Conservation (phyloP, 176 grass and related monocot genomes). For the Triticum turgidum region DNA sequence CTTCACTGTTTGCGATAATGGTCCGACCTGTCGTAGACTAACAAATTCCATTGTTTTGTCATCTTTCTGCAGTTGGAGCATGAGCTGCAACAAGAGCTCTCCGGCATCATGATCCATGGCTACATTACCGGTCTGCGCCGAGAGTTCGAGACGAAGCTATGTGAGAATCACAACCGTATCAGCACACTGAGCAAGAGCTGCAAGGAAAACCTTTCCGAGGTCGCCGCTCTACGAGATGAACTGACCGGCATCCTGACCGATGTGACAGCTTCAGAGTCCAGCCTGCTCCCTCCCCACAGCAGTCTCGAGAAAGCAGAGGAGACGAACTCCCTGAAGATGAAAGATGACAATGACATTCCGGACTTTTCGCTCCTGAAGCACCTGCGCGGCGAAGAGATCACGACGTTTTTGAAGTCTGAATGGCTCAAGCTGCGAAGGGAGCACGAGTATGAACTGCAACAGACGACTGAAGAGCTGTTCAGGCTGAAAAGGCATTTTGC, state of each 20-base stretch:
- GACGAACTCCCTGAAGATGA: conserved; percentile 25
- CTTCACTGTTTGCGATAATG: neutral
- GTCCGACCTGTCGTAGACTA: neutral
- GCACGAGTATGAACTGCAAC: conserved; percentile 52
- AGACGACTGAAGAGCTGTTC: conserved; percentile 87
- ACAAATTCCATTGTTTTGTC: neutral
- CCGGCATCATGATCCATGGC: conserved; percentile 41
- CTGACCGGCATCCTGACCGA: conserved; percentile 23
- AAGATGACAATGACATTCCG: conserved; percentile 48
- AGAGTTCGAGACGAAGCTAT: conserved; percentile 60
- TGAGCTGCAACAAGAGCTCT: conserved; percentile 58
- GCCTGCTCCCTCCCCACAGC: too few species aligned
- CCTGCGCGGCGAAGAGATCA: conserved; percentile 48
- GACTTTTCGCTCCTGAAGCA: conserved; percentile 76
- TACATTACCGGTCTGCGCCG: conserved; percentile 38
- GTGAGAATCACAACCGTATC: conserved; percentile 44
- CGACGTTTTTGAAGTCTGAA: conserved; percentile 51
- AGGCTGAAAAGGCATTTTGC: conserved; percentile 72
- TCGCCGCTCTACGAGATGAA: conserved; percentile 48
- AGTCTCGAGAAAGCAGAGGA: conserved; percentile 25
- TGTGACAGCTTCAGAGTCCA: conserved; percentile 13
- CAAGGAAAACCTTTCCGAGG: conserved; percentile 31
- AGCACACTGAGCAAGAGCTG: conserved; percentile 33
- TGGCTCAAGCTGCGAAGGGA: conserved; percentile 62
- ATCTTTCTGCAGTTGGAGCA: conserved; percentile 48